A percentile compares a stretch with the other conserved stretches of the same genome.
Conservation (phyloP, 441 rosid species). For the Francoa sonchifolia region DNA sequence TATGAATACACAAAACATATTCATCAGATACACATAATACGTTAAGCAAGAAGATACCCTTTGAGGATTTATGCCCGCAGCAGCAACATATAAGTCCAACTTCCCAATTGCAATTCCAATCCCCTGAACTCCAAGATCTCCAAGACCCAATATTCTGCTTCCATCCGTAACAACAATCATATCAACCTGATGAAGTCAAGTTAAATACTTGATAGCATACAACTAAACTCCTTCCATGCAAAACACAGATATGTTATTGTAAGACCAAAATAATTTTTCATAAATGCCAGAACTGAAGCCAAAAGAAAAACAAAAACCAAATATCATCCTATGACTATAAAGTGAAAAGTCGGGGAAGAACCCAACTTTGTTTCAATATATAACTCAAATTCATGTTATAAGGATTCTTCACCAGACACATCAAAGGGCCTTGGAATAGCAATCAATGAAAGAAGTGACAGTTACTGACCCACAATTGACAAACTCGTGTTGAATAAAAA, state of each 20-base stretch:
- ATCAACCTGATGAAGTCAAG: slow-evolving; percentile 58
- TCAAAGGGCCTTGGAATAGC: not conserved
- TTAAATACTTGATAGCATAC: not conserved
- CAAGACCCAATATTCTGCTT: slow-evolving; percentile 97
- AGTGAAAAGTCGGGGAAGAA: too few relatives aligned
- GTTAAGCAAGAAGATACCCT: slow-evolving; percentile 36
- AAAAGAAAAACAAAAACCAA: too few relatives aligned
- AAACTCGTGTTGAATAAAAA: not conserved
- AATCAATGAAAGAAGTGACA: not conserved
- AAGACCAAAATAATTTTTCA: too few relatives aligned
- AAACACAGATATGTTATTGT: too few relatives aligned
- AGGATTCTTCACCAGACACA: not conserved
- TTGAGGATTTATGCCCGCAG: slow-evolving; percentile 98
- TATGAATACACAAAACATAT: slow-evolving; percentile 4
- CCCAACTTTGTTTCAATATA: too few relatives aligned
- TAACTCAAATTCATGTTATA: too few relatives aligned
- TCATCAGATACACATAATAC: not conserved
- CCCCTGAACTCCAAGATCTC: slow-evolving; percentile 98
- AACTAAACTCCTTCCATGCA: too few relatives aligned
- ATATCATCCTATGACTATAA: too few relatives aligned
- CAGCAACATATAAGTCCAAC: slow-evolving; percentile 95
- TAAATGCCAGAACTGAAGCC: too few relatives aligned
- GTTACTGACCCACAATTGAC: not conserved
- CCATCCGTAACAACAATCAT: slow-evolving; percentile 99
- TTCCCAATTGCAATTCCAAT: slow-evolving; percentile 95